Evolutionary conservation across 169 alveolate genomes (phyloP).

Genomic region (Cryptosporidium ryanae): DNA sequence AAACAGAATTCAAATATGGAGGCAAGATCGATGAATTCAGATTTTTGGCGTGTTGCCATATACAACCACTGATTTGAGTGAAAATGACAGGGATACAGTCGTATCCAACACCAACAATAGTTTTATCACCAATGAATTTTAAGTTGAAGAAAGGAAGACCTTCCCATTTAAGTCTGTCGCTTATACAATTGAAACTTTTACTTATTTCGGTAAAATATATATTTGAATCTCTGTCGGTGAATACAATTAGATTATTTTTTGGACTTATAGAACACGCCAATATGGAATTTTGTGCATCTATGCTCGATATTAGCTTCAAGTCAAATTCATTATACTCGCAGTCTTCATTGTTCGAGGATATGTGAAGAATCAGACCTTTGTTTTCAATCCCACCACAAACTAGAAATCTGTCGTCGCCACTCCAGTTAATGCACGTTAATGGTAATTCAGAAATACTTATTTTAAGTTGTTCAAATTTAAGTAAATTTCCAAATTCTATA

Average conservation of each 20-base stretch:
- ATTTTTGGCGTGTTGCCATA: conserved; percentile 34
- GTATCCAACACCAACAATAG: conserved; percentile 53
- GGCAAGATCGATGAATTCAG: conserved; percentile 33
- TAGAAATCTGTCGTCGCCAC: conserved; percentile 2
- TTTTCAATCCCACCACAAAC: conserved; percentile 51
- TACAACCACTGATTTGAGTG: conserved; percentile 2
- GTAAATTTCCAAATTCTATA: background rate
- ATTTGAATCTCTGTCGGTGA: conserved; percentile 39
- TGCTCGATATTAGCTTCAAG: conserved; percentile 4
- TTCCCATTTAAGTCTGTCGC: conserved; percentile 35
- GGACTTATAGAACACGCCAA: conserved; percentile 56
- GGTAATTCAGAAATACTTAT: conserved; percentile 54
- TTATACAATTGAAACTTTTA: conserved; percentile 25
- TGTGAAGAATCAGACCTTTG: conserved; percentile 34
- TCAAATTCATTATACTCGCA: background rate
- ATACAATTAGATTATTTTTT: conserved; percentile 3
- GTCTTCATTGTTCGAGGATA: conserved; percentile 1
- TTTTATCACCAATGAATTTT: conserved; percentile 33
- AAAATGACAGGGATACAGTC: conserved; percentile 64
- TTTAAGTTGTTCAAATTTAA: conserved; percentile 50
- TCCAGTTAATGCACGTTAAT: conserved; percentile 39
- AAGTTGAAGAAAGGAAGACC: conserved; percentile 53
- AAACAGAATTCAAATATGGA: conserved; percentile 21
- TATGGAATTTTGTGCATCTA: conserved; percentile 30
- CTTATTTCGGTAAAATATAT: conserved; percentile 22